Base-by-base conservation (phyloP, 768 basidiomycete genomes). In the Baorangia bicolor region DNA sequence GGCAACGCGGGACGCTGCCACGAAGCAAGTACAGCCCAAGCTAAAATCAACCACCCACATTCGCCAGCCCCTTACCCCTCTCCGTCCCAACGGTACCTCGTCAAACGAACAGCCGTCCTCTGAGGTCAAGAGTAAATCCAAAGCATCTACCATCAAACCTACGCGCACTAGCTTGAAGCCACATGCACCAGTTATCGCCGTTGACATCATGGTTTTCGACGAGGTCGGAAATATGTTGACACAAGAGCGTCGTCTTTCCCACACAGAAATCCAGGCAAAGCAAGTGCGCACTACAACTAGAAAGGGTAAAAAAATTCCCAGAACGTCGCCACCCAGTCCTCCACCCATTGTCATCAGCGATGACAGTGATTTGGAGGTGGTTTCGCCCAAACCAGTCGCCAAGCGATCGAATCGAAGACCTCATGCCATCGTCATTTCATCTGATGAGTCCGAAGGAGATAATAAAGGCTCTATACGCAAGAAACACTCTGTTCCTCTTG, bases 131-230 rank as follows among this genome's bases (percentile, higher is more conserved):
- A 60, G 58, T 59, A 66, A 71, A 64, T 48, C 63, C 57, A 63
- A 62, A 58, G 31, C 51, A 37, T 34, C 55, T 50, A 7, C 45
- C 42, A 21, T 37, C 34, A 62, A 64, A 53, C 42, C 51, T 30
- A 33, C 66, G 35, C 56, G 61, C 41, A 55, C 64, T 4, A 73
- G 69, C 46, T 56, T 77, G 64, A 74, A 69, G 66, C 72, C 77
- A 8, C 72, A 73, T 38, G 74, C 78, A 1, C 80, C 83, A 1
- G 68, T 81, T 20, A 77, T 90, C 13, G 77, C 84, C 38, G 74
- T 90, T 47, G 86, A 91, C 43, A 90, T 92, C 48, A 73, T 85
- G 35, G 74, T 88, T 34, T 52, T 90, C 23, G 88, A 92, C 66
- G 77, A 80, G 30, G 65, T 74, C 30, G 90, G 90, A 13, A 75